Evolutionary conservation across 441 rosid species (phyloP).

Genomic region (Gossypium schwendimanii): DNA sequence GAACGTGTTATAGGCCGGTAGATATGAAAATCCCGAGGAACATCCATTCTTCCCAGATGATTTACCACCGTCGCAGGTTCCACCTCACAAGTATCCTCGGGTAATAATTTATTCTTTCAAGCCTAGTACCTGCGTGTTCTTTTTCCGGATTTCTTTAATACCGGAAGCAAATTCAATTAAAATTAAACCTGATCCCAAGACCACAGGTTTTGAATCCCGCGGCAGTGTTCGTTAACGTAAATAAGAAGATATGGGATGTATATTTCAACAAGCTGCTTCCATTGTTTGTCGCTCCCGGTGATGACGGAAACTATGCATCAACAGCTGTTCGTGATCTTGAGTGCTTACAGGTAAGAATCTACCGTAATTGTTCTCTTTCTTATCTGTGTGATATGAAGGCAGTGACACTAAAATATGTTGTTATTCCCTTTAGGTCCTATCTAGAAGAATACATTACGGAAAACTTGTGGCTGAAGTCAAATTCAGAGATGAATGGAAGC

Average conservation of each 20-base stretch:
- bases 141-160: not conserved
- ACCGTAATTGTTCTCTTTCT: not conserved
- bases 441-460: conserved; percentile 83
- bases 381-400: not conserved
- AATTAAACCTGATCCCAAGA: conserved; percentile 7
- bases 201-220: conserved; percentile 53
- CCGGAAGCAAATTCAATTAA: not conserved
- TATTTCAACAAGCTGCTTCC: conserved; percentile 67
- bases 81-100: conserved; percentile 35
- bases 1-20: conserved; percentile 46
- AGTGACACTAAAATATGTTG: not conserved
- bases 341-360: conserved; percentile 55
- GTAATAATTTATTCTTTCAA: conserved; percentile 24
- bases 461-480: conserved; percentile 87
- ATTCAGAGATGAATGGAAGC: conserved; percentile 54
- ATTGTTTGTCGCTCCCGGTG: conserved; percentile 50
- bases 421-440: conserved; percentile 48
- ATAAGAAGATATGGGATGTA: conserved; percentile 54
- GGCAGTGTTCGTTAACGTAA: conserved; percentile 54
- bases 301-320: conserved; percentile 69
- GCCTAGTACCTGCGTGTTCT: not conserved
- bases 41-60: conserved; percentile 65
- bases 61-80: conserved; percentile 38
- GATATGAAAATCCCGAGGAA: conserved; percentile 75
- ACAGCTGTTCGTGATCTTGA: conserved; percentile 61